Conservation (phyloP, 2,329 filamentous ascomycete species). For the Talaromyces sp. region DNA sequence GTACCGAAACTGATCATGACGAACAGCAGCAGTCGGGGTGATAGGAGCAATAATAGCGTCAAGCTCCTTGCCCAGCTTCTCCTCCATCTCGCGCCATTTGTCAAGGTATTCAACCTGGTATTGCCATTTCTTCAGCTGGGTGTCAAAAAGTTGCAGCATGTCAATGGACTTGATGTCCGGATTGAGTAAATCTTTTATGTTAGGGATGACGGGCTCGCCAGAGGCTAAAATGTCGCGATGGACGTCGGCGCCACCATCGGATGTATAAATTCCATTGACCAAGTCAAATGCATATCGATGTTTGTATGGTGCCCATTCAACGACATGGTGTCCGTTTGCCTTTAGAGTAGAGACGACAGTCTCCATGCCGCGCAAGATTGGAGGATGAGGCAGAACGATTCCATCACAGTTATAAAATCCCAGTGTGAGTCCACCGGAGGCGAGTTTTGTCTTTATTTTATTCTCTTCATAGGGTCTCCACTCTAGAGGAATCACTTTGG, state of each 20-base stretch:
- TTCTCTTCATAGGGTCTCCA: slow-evolving; percentile 37
- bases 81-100: slow-evolving; percentile 18
- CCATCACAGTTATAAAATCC: slow-evolving; percentile 9
- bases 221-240: slow-evolving; percentile 20
- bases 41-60: slow-evolving; percentile 37
- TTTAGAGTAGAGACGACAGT: slow-evolving; percentile 17
- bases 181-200: slow-evolving; percentile 23
- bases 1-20: slow-evolving; percentile 33
- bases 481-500: slow-evolving; percentile 47
- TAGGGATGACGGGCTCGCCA: slow-evolving; percentile 34
- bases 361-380: neutral
- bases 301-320: slow-evolving; percentile 7
- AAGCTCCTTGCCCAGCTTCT: slow-evolving; percentile 17
- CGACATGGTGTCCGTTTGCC: slow-evolving; percentile 1
- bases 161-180: slow-evolving; percentile 15
- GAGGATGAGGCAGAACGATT: slow-evolving; percentile 5
- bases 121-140: slow-evolving; percentile 28
- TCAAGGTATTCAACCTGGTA: slow-evolving; percentile 30
- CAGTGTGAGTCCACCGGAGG: slow-evolving; percentile 3
- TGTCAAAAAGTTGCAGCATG: slow-evolving; percentile 21
- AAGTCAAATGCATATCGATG: neutral
- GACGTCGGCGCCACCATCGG: slow-evolving; percentile 17
- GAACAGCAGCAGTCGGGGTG: slow-evolving; percentile 31
- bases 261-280: neutral
- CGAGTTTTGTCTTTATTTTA: neutral